A percentile compares a stretch with the other conserved stretches of the same genome.
Conservation (phyloP, 1,284 basidiomycete species). For the Serendipita sp. region DNA sequence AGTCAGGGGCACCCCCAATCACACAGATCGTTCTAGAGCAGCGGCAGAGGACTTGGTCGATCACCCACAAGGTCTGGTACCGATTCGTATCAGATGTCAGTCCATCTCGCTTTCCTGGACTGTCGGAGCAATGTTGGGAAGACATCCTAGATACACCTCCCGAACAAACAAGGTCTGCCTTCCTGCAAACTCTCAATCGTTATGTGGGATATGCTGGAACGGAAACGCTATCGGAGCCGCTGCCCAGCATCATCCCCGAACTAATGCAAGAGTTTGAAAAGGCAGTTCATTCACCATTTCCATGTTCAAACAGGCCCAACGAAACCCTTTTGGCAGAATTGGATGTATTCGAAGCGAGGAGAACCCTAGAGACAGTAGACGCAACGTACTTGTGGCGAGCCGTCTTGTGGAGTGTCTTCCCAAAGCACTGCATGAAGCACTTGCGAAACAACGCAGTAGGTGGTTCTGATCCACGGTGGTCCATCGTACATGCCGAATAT, state of each 20-base stretch:
- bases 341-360: not conserved
- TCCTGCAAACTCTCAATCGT: not conserved
- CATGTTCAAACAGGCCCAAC: not conserved
- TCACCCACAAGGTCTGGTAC: not conserved
- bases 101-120: not conserved
- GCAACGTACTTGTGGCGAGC: not conserved
- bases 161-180: not conserved
- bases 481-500: not conserved
- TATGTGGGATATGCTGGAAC: not conserved
- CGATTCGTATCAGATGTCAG: not conserved
- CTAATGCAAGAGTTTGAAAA: not conserved
- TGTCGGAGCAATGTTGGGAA: not conserved
- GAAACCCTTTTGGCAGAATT: not conserved
- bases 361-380: not conserved
- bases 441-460: not conserved
- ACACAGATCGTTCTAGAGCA: not conserved
- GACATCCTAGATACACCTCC: not conserved
- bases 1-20: not conserved
- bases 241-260: not conserved
- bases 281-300: not conserved
- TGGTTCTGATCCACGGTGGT: not conserved
- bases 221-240: not conserved
- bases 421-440: not conserved
- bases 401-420: not conserved
- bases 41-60: not conserved